These are phyloP conservation scores for Globisporangium paroecandrum DNA, from an alignment of 352 stramenopile species.

Conservation along the genomic window DNA sequence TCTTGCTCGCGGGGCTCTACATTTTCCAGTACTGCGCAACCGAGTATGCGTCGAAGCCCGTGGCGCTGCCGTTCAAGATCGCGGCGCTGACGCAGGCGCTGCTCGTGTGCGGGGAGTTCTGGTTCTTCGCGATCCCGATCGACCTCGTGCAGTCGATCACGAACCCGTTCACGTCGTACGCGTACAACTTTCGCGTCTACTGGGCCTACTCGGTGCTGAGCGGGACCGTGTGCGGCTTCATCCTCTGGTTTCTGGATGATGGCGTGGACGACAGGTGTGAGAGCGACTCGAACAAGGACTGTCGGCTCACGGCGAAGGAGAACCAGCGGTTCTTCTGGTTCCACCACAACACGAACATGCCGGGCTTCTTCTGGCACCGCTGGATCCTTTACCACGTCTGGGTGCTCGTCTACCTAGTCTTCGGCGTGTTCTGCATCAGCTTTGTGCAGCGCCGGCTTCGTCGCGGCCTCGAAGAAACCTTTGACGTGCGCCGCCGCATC, in stretches of 20 bases:
- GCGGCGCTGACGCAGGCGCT: constrained; percentile 70
- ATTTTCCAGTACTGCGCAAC: constrained; percentile 74
- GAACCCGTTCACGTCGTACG: constrained; percentile 87
- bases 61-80: constrained; percentile 57
- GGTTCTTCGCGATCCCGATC: constrained; percentile 88
- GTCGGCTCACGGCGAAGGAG: constrained; percentile 8
- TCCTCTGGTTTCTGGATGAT: constrained; percentile 63
- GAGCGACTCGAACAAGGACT: constrained; percentile 12
- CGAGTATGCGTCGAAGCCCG: constrained; percentile 44
- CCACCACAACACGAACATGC: constrained; percentile 75
- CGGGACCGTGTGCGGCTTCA: constrained; percentile 57
- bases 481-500: constrained; percentile 77
- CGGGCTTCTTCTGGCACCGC: constrained; percentile 76
- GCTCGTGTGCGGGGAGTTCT: constrained; percentile 83
- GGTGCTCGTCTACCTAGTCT: constrained; percentile 74
- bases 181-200: constrained; percentile 80
- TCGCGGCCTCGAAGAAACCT: constrained; percentile 79
- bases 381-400: constrained; percentile 84
- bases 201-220: constrained; percentile 82
- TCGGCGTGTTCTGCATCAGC: constrained; percentile 63
- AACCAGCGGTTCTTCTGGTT: constrained; percentile 76
- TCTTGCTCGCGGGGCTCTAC: constrained; percentile 68
- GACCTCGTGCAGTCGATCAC: constrained; percentile 88
- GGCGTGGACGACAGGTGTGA: constrained; percentile 13
- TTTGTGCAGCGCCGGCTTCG: constrained; percentile 76